Conservation (phyloP, 768 basidiomycete genomes). For the Collybia sordida region DNA sequence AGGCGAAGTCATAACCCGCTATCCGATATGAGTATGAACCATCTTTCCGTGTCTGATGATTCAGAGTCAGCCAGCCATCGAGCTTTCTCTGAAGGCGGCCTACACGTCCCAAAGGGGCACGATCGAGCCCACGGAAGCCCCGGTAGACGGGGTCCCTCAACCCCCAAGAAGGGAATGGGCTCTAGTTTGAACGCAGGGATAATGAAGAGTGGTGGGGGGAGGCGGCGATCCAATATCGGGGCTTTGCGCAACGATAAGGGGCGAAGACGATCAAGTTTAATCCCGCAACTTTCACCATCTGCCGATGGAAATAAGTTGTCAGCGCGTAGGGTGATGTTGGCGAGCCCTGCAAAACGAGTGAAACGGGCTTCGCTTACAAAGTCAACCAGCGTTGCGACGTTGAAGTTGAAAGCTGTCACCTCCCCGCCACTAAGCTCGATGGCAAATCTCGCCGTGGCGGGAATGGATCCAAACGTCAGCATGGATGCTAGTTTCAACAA, state of each 20-base stretch:
- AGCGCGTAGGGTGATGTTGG: conserved; percentile 35
- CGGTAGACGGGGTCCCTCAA: conserved; percentile 49
- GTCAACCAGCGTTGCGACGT: conserved; percentile 30
- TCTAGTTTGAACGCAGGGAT: conserved; percentile 14
- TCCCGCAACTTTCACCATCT: conserved; percentile 63
- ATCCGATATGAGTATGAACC: conserved; percentile 70
- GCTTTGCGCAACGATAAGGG: conserved; percentile 72
- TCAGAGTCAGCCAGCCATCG: conserved; percentile 22
- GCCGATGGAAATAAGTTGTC: conserved; percentile 32
- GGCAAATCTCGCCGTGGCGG: conserved; percentile 24
- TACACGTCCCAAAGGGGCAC: conserved; percentile 40
- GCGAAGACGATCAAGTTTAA: conserved; percentile 77
- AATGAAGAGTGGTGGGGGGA: conserved; percentile 33
- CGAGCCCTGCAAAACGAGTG: conserved; percentile 59
- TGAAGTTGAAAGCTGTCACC: conserved; percentile 22
- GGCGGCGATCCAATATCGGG: conserved; percentile 75
- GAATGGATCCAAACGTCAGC: conserved; percentile 44
- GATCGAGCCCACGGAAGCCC: conserved; percentile 42
- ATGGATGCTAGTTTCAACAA: conserved; percentile 49
- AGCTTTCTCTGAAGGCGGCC: conserved; percentile 15
- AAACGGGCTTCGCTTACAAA: conserved; percentile 57
- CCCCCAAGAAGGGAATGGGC: conserved; percentile 29
- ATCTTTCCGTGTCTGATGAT: conserved; percentile 32
- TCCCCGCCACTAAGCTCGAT: conserved; percentile 21
- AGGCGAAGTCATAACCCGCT: conserved; percentile 42